Percentiles rank a stretch among this genome's conserved stretches.
phyloP scores from a whole-genome alignment of 371 early-diverging fungal species.

The Hamiltosporidium magnivora region DNA sequence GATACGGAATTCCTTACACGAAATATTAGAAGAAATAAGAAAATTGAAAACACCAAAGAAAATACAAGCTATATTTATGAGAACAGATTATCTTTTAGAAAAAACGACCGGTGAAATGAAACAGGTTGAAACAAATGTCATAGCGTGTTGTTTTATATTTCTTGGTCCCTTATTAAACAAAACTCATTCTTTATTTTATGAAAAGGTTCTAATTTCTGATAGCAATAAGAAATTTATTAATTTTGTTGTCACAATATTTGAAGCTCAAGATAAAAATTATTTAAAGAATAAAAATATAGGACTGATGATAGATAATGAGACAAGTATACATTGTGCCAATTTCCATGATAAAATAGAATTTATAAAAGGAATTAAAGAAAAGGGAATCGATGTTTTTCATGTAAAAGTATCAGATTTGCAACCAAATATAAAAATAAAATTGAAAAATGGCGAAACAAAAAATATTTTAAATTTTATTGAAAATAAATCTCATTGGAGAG shows the following conservation, averaged over 20 bases:
- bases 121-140: constrained; percentile 40
- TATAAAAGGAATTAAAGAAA: constrained; percentile 2
- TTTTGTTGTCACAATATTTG: background rate
- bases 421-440: background rate
- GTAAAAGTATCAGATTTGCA: constrained; percentile 21
- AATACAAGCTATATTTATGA: constrained; percentile 7
- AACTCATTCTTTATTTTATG: constrained; percentile 14
- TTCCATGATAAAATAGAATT: constrained; percentile 27
- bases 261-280: constrained; percentile 7
- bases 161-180: constrained; percentile 12
- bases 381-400: constrained; percentile 11
- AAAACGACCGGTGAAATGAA: constrained; percentile 9
- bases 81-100: constrained; percentile 35
- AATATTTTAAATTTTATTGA: constrained; percentile 2
- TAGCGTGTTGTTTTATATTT: constrained; percentile 24
- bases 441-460: background rate
- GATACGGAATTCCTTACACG: background rate
- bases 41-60: background rate
- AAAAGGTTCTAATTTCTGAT: constrained; percentile 7
- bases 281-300: constrained; percentile 3
- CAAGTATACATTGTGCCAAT: constrained; percentile 2
- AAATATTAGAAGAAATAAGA: constrained; percentile 1
- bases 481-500: background rate
- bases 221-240: constrained; percentile 10
- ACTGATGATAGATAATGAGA: constrained; percentile 21